Evolutionary conservation across 495 filamentous ascomycete genomes (phyloP).

Genomic region (Durotheca rogersii): DNA sequence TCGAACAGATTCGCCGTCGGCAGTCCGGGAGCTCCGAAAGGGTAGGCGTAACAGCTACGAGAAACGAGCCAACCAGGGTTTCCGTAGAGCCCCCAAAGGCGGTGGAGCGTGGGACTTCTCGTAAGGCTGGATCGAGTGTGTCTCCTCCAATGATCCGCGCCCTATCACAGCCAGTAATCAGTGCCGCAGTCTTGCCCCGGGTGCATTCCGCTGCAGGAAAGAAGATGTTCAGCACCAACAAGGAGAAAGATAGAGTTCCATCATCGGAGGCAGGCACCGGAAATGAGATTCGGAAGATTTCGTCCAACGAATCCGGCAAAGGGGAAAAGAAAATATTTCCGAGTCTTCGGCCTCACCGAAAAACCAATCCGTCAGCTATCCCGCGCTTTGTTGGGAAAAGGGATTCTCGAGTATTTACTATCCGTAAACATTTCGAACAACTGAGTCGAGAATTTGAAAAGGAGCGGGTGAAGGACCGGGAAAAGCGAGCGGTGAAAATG

Average conservation of each 20-base stretch:
- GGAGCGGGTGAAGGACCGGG: conserved; percentile 82
- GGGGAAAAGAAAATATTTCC: conserved; percentile 72
- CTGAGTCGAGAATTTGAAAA: conserved; percentile 95
- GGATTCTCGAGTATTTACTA: conserved; percentile 75
- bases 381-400: conserved; percentile 77
- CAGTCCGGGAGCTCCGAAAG: conserved; percentile 38
- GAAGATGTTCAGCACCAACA: conserved; percentile 24
- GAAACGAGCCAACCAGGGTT: conserved; percentile 17
- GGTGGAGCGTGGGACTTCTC: conserved; percentile 44
- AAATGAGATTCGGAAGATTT: conserved; percentile 31
- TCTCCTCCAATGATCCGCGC: conserved; percentile 70
- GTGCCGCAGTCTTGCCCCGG: conserved; percentile 27
- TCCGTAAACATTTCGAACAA: conserved; percentile 96
- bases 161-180: conserved; percentile 63
- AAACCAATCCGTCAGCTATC: conserved; percentile 73
- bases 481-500: conserved; percentile 76
- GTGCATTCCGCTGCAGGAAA: conserved; percentile 30
- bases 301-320: conserved; percentile 42
- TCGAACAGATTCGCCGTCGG: conserved; percentile 49
- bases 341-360: conserved; percentile 60
- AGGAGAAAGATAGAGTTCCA: conserved; percentile 35
- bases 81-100: conserved; percentile 15
- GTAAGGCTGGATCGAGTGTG: conserved; percentile 45
- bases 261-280: conserved; percentile 19
- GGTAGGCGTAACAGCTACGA: conserved; percentile 21